Evolutionary conservation across 2,329 filamentous ascomycete genomes (phyloP), one percentile per base, ranked within the genome.

Genomic region (Pseudonectria buxi): DNA sequence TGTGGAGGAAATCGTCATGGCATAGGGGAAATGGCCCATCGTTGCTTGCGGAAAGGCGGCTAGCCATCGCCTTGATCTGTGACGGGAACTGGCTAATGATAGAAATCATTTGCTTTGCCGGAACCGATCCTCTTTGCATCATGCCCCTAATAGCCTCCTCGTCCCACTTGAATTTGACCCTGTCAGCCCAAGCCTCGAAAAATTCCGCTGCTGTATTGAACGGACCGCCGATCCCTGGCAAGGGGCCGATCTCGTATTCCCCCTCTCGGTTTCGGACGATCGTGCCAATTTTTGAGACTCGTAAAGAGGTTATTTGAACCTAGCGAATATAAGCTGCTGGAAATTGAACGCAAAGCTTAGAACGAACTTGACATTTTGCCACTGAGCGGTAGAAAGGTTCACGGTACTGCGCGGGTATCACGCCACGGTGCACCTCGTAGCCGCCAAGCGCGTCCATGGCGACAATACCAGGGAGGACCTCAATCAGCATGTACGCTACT

Each of bases 1-100:
- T 58, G 41, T 58, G 50, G 12, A 46, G n/a, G 36, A 60, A 55
- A 28, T 59, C 52, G 16, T 39, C 33, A 39, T 59, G 56, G 30
- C 40, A 51, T 10, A 60, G 35, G 24, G 54, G 57, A 36, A 61
- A 61, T 24, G 54, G 57, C 6, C 55, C 54, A 14, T 14, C 13
- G 22, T 30, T 26, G 14, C 24, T 25, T n/a, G n/a, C n/a, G 28
- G 24, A 24, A 24, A 30, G 28, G 14, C 12, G 27, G 22, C 28
- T 25, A 24, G 27, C 28, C n/a, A n/a, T n/a, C n/a, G n/a, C n/a
- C n/a, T n/a, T n/a, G n/a, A n/a, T n/a, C n/a, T n/a, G n/a, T n/a
- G n/a, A n/a, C n/a, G n/a, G n/a, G 30, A 35, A 30, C 18, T 24
- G 22, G 30, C 30, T 14, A 30, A 30, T 28, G 24, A 33, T 39